Evolutionary conservation across 208 protist genomes (phyloP).

Genomic region (Wallacemonas sp.): DNA sequence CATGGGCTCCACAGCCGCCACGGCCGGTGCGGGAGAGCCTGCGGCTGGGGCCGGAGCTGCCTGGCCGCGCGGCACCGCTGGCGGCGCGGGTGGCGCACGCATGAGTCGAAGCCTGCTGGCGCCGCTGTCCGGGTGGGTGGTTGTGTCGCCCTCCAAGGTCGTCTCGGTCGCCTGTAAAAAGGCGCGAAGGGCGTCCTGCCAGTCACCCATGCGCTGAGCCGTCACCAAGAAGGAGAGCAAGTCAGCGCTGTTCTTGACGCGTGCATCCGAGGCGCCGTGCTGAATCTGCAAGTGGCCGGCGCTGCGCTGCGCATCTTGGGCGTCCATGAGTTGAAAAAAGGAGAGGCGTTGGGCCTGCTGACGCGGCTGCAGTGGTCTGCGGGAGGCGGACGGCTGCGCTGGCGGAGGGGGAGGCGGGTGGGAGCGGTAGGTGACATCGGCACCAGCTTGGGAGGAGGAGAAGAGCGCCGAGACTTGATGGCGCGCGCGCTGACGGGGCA

Average conservation of each 20-base stretch:
- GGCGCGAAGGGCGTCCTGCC: constrained; percentile 66
- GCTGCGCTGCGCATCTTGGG: constrained; percentile 49
- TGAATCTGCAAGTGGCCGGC: constrained; percentile 49
- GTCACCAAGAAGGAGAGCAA: constrained; percentile 63
- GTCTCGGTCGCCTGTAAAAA: constrained; percentile 56
- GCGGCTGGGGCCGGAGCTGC: no score
- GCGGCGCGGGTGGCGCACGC: no score
- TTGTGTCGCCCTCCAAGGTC: constrained; percentile 22
- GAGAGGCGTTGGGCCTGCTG: constrained; percentile 25
- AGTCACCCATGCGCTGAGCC: constrained; percentile 55
- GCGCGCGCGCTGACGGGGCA: constrained; percentile 43
- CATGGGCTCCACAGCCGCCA: not conserved
- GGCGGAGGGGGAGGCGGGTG: not conserved
- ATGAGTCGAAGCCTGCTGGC: no score
- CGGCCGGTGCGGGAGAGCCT: not conserved
- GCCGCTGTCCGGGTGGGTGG: no score
- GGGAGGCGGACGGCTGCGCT: not conserved
- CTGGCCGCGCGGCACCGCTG: no score
- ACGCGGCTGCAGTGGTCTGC: not conserved
- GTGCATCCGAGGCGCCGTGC: constrained; percentile 21
- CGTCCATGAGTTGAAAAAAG: constrained; percentile 69
- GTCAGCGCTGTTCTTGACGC: constrained; percentile 71
- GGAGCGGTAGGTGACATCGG: not conserved
- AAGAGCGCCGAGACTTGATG: constrained; percentile 30
- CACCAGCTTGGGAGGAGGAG: not conserved